These are phyloP conservation scores for Ganoderma resinaceum DNA, from an alignment of 1,284 basidiomycete genomes.

Conservation along the genomic window DNA sequence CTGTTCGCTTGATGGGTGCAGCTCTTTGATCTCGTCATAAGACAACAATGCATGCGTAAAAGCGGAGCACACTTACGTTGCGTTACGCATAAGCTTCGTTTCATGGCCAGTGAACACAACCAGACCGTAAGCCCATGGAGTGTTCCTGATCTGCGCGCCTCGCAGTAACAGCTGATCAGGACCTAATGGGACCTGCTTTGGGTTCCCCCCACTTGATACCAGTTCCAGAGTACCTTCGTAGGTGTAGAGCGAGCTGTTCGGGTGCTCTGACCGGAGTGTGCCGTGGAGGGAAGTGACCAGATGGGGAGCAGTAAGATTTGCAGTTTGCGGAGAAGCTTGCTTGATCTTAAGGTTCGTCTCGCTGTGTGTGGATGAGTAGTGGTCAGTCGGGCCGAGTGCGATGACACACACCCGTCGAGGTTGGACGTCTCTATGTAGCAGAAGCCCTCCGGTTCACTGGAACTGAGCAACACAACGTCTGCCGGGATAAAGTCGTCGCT, in stretches of 20 bases:
- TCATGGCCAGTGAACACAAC: conserved; percentile 98
- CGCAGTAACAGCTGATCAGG: conserved; percentile 95
- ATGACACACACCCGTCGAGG: conserved; percentile 84
- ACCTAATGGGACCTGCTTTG: conserved; percentile 88
- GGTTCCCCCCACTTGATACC: conserved; percentile 59
- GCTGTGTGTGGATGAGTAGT: conserved; percentile 46
- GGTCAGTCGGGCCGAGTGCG: conserved; percentile 7
- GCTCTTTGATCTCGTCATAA: conserved; percentile 56
- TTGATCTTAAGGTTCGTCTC: conserved; percentile 99
- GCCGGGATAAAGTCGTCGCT: conserved; percentile 97
- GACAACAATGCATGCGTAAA: conserved; percentile 21
- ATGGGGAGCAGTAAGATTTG: conserved; percentile 79
- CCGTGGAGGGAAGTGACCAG: conserved; percentile 82
- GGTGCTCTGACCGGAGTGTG: conserved; percentile 91
- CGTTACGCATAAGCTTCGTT: conserved; percentile 97
- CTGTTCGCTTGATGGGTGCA: conserved; percentile 95
- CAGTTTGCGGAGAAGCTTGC: conserved; percentile 88
- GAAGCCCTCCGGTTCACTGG: conserved; percentile 95
- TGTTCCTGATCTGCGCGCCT: conserved; percentile 96
- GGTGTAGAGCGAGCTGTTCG: conserved; percentile 97
- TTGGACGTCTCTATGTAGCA: conserved; percentile 99
- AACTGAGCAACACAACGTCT: conserved; percentile 88
- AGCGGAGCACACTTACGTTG: conserved; percentile 71
- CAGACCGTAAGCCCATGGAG: conserved; percentile 95
- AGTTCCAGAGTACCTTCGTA: conserved; percentile 89